Base-by-base conservation (phyloP, 2,329 filamentous ascomycete species). In the Penicillium olsonii region DNA sequence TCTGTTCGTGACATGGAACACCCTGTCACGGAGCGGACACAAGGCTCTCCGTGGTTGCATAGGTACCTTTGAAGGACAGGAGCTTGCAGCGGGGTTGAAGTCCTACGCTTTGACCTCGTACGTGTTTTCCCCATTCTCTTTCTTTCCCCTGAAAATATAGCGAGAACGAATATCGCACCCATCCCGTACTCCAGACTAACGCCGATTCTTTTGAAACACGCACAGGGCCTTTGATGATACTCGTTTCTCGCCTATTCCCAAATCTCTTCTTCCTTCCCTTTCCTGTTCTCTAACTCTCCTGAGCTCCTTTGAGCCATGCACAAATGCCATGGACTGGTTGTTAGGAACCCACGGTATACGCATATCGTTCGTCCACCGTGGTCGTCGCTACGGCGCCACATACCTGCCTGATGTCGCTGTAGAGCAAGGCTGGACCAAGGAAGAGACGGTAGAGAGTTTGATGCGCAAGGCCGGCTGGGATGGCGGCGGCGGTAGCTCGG, bases 1-100 rank as follows among this genome's bases (percentile, higher is more conserved):
- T 0, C 80, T 97, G 33, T 97, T 97, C 68, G 89, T 99, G 39
- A 96, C 92, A 7, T 97, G 92, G 92, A 95, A 96, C 74, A 90
- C 83, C 0, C 61, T 90, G 46, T 84, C 81, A 7, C 70, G 77
- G 61, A 75, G 68, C 45, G 81, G 84, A 22, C 74, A 84, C 56
- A 85, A 86, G 67, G 82, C 81, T 19, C 82, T 99, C 35, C 87
- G 94, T 52, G 94, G 94, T 52, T 99, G 94, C 77, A 97, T 99
- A 67, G 94, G 94, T 60, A 99, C 92, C 2, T 99, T 97, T 65
- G 88, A 92, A 64, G 70, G 85, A 2, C 84, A 89, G 63, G 83
- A 87, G 42, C 81, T 99, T 11, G 79, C 84, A 24, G 72, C 82
- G 1, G 92, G 91, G 4, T 76, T 99, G 37, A 77, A 84, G 44